Base-by-base conservation (phyloP, 805 yeast species). In the Metschnikowia noctiluminum region DNA sequence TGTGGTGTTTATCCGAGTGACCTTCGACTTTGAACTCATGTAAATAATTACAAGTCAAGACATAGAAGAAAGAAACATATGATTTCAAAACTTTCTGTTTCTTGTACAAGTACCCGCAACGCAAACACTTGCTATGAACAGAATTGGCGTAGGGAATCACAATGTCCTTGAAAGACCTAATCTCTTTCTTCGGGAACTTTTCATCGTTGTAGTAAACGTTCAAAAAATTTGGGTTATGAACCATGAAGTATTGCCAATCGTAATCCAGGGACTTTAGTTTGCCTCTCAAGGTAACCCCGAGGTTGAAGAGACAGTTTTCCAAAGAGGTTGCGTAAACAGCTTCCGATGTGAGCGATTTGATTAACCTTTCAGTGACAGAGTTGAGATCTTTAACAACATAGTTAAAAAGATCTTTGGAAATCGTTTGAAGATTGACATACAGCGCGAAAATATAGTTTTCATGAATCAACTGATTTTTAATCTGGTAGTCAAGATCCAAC, bases 401-500 rank as follows among this genome's bases (percentile, higher is more conserved):
- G 11, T 62, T 61, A 35, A 67, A 64, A 36, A 73, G 61, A 41
- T 73, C 77, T 40, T 59, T 63, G 27, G 76, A 63, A 32, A 73
- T 73, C 42, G 63, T 70, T 53, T 73, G 78, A 40, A 73, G 60
- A 49, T 73, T 73, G 35, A 68, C 63, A 50, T 66, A 73, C 40
- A 71, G 66, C 2, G 77, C 78, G 56, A 65, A 71, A 50, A 69
- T 61, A 52, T 68, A 73, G 56, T 69, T 71, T 49, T 73, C 78
- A 35, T 66, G 65, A 13, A 73, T 58, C 48, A 73, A 58, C 54
- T 72, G 77, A 46, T 66, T 65, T 56, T 72, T 71, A 32, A 73
- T 44, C 54, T 70, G 76, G 48, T 67, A 66, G 52, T 73, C 76
- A 8, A 73, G 62, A 44, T 61, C 60, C 43, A 73, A 59, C 50